These are phyloP conservation scores for Grosmannia clavigera DNA, from an alignment of 2,329 filamentous ascomycete species.

Conservation along the genomic window DNA sequence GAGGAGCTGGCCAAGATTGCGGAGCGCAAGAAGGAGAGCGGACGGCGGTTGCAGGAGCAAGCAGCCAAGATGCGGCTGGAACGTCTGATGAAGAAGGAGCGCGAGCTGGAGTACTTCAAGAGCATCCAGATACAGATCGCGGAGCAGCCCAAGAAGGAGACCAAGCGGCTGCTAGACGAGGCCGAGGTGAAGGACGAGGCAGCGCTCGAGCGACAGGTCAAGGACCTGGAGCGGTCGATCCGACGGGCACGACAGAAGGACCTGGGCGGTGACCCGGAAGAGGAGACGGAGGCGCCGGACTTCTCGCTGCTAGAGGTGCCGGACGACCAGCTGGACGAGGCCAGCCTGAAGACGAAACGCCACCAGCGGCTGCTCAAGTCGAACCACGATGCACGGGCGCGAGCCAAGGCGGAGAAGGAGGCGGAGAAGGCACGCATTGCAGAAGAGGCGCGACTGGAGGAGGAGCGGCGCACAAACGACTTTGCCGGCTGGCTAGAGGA, in stretches of 20 bases:
- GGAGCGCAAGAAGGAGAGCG: slow-evolving; percentile 91
- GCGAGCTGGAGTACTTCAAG: slow-evolving; percentile 89
- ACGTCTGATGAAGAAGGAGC: slow-evolving; percentile 88
- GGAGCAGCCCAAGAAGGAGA: slow-evolving; percentile 82
- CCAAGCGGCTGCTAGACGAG: slow-evolving; percentile 69
- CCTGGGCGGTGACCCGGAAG: slow-evolving; percentile 50
- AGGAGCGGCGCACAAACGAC: slow-evolving; percentile 71
- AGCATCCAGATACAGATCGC: slow-evolving; percentile 61
- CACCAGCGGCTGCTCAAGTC: slow-evolving; percentile 89
- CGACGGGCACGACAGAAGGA: slow-evolving; percentile 88
- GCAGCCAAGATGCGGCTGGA: slow-evolving; percentile 95
- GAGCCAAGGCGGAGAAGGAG: slow-evolving; percentile 95
- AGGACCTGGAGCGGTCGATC: slow-evolving; percentile 82
- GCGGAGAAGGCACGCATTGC: slow-evolving; percentile 74
- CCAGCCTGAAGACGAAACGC: slow-evolving; percentile 79
- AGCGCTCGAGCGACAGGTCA: slow-evolving; percentile 71
- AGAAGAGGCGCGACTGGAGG: slow-evolving; percentile 73
- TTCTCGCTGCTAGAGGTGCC: slow-evolving; percentile 83
- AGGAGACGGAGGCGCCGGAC: slow-evolving; percentile 71
- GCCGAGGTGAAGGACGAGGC: slow-evolving; percentile 88
- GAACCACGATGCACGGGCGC: slow-evolving; percentile 80
- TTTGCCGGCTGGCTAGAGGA: slow-evolving; percentile 80
- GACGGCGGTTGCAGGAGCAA: slow-evolving; percentile 82
- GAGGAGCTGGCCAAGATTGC: slow-evolving; percentile 84
- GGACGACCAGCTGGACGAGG: slow-evolving; percentile 88